Percentiles rank a stretch among this genome's conserved stretches.
Conservation (phyloP, 2,329 filamentous ascomycete species). For the Penicillium thymicola region DNA sequence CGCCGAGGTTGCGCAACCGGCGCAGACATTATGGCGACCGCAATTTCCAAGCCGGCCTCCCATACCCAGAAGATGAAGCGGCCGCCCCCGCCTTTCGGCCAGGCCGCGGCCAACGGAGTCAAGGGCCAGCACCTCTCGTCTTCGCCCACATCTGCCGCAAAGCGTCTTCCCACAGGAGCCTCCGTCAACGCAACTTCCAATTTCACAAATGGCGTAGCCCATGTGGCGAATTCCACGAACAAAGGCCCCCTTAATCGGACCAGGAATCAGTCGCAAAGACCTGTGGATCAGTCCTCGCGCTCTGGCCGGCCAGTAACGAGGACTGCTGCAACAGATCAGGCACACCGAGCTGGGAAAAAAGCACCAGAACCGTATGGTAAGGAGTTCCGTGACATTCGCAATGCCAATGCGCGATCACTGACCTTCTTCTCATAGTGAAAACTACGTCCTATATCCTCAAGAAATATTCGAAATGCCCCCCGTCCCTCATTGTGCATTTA, state of each 20-base stretch:
- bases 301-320: slow-evolving; percentile 36
- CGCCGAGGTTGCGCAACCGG: slow-evolving; percentile 19
- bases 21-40: slow-evolving; percentile 42
- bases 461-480: slow-evolving; percentile 69
- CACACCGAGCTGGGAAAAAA: slow-evolving; percentile 38
- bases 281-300: slow-evolving; percentile 33
- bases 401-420: slow-evolving; percentile 7
- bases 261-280: slow-evolving; percentile 55
- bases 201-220: slow-evolving; percentile 35
- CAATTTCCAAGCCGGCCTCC: slow-evolving; percentile 43
- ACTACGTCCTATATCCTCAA: slow-evolving; percentile 75
- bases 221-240: slow-evolving; percentile 17
- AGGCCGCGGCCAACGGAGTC: slow-evolving; percentile 58
- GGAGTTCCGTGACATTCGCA: slow-evolving; percentile 11
- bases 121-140: slow-evolving; percentile 59
- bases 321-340: slow-evolving; percentile 27
- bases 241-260: slow-evolving; percentile 49
- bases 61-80: slow-evolving; percentile 64
- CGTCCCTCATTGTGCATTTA: slow-evolving; percentile 83
- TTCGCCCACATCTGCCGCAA: slow-evolving; percentile 54
- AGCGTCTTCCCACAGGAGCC: slow-evolving; percentile 50
- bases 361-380: slow-evolving; percentile 47
- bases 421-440: slow-evolving; percentile 55
- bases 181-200: slow-evolving; percentile 44
- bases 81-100: slow-evolving; percentile 62